phyloP scores from a whole-genome alignment of 2,329 filamentous ascomycete genomes.

The Aspergillus ruber region DNA sequence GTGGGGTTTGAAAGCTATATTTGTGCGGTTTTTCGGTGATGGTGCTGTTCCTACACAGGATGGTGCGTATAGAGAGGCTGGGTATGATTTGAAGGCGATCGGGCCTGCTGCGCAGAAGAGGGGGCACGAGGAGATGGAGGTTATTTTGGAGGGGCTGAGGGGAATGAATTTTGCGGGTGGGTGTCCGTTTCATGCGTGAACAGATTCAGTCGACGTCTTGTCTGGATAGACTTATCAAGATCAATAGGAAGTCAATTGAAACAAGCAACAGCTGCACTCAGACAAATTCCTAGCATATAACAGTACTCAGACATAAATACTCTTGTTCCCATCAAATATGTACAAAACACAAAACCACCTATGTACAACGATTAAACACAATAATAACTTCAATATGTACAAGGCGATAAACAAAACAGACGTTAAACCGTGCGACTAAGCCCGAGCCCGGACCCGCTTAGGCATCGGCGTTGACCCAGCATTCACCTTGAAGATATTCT shows the following conservation, averaged over 20 bases:
- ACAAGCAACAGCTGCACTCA: no score
- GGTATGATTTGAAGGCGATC: constrained; percentile 10
- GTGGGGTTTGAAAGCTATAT: constrained; percentile 9
- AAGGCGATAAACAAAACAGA: not conserved
- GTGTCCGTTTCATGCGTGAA: constrained; percentile 4
- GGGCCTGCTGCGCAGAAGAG: constrained; percentile 8
- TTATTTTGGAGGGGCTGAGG: not conserved
- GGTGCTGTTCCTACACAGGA: constrained; percentile 3
- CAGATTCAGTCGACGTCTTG: not conserved
- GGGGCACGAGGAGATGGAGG: constrained; percentile 10
- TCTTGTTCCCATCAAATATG: no score
- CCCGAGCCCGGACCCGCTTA: constrained; percentile 24
- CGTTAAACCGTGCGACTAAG: constrained; percentile 9
- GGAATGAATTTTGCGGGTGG: constrained; percentile 1
- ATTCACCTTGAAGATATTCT: constrained; percentile 24
- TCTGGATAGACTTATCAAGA: no score
- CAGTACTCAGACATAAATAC: no score
- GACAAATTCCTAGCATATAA: no score
- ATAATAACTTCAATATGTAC: not conserved
- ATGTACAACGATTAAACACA: no score
- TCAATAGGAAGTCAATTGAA: no score
- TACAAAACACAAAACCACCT: not conserved
- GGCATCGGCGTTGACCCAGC: constrained; percentile 33
- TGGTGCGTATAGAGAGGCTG: constrained; percentile 3
- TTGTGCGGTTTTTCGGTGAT: constrained; percentile 9